Evolutionary conservation across 805 yeast species (phyloP).

Genomic region (Torulaspora gathmanii): DNA sequence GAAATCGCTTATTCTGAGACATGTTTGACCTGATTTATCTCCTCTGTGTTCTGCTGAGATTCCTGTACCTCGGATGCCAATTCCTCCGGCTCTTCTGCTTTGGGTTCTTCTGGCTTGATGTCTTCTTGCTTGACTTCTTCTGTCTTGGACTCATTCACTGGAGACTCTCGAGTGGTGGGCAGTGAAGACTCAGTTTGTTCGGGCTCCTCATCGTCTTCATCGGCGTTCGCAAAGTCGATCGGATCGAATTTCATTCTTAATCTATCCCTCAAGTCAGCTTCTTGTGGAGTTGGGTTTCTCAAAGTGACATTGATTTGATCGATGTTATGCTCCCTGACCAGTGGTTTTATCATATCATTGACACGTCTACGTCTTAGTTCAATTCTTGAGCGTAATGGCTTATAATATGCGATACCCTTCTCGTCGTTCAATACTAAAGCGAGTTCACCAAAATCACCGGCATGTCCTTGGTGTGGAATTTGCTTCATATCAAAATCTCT

Average conservation of each 20-base stretch:
- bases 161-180: not conserved
- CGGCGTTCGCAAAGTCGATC: constrained; percentile 48
- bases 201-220: constrained; percentile 27
- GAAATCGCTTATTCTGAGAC: not conserved
- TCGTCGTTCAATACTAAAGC: constrained; percentile 55
- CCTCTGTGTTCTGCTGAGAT: not conserved
- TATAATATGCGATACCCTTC: constrained; percentile 60
- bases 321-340: constrained; percentile 50
- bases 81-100: not conserved
- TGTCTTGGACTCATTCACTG: not conserved
- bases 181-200: not conserved
- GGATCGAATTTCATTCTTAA: constrained; percentile 63
- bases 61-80: not conserved
- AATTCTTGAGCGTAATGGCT: constrained; percentile 71
- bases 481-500: constrained; percentile 79
- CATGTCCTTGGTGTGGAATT: constrained; percentile 32
- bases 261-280: constrained; percentile 52
- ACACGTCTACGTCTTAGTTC: constrained; percentile 84
- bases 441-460: constrained; percentile 45
- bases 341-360: constrained; percentile 37
- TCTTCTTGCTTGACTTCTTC: not conserved
- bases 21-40: not conserved
- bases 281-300: constrained; percentile 61
- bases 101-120: not conserved
- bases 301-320: constrained; percentile 52